Percentiles rank a stretch among this genome's conserved stretches.
Evolutionary conservation across 2,329 filamentous ascomycete genomes (phyloP).

Genomic region (Penicillium sp.): DNA sequence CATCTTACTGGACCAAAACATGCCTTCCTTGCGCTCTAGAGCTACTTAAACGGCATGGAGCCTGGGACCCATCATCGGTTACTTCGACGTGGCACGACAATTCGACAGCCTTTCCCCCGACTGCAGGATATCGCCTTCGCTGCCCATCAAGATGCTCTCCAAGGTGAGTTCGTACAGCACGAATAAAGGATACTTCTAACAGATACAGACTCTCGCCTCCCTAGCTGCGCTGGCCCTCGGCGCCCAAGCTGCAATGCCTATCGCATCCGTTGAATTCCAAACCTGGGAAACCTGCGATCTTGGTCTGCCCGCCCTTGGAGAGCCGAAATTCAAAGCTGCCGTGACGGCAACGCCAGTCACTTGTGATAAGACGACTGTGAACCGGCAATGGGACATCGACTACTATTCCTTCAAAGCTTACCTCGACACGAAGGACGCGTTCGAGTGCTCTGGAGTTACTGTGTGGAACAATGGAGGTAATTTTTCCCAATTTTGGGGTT

Average conservation of each 20-base stretch:
- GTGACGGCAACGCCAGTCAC: constrained; percentile 15
- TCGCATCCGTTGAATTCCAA: constrained; percentile 19
- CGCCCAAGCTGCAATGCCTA: constrained; percentile 17
- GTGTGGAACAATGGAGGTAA: constrained; percentile 24
- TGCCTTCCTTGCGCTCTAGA: not conserved
- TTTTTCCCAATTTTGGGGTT: too few species aligned
- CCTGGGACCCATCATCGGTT: not conserved
- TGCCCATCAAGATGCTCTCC: constrained; percentile 19
- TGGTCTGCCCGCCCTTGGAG: constrained; percentile 11
- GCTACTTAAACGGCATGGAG: constrained; percentile 17
- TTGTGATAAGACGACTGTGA: constrained; percentile 20
- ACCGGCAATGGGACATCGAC: constrained; percentile 21
- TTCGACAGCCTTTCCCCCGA: not conserved
- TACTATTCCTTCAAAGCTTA: constrained; percentile 17
- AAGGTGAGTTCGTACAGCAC: constrained; percentile 7
- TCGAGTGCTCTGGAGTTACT: constrained; percentile 16
- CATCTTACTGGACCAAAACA: constrained; percentile 7
- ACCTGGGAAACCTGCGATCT: constrained; percentile 19
- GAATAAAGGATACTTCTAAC: not conserved
- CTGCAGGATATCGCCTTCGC: constrained; percentile 1
- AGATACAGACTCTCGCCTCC: constrained; percentile 15
- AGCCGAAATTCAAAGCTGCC: constrained; percentile 12
- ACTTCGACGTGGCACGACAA: not conserved
- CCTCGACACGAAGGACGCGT: constrained; percentile 20
- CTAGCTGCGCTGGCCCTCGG: constrained; percentile 16